phyloP scores from a whole-genome alignment of 129 eudicot species.

The Calendula officinalis region DNA sequence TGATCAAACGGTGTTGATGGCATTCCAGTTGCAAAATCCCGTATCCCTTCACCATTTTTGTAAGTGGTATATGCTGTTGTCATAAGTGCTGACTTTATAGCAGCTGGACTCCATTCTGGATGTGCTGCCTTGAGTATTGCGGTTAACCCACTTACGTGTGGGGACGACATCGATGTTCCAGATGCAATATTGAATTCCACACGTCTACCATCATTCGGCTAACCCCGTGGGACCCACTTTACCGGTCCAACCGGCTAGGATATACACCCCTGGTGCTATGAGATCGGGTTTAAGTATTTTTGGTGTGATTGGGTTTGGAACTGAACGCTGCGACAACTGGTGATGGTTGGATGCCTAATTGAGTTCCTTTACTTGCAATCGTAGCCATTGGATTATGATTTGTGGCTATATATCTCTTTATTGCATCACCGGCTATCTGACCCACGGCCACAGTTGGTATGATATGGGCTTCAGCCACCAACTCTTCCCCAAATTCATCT shows the following conservation, averaged over 20 bases:
- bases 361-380: constrained; percentile 50
- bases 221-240: constrained; percentile 70
- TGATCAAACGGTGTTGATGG: constrained; percentile 42
- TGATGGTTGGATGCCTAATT: constrained; percentile 65
- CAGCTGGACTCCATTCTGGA: constrained; percentile 90
- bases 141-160: constrained; percentile 80
- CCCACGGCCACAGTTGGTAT: constrained; percentile 64
- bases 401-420: constrained; percentile 51
- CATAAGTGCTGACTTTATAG: constrained; percentile 81
- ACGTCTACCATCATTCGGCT: constrained; percentile 45
- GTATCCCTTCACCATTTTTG: constrained; percentile 49
- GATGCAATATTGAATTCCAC: constrained; percentile 69
- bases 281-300: constrained; percentile 76
- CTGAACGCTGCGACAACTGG: constrained; percentile 89
- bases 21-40: constrained; percentile 66
- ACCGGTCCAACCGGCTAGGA: constrained; percentile 72
- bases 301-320: constrained; percentile 80
- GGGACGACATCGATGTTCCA: constrained; percentile 94
- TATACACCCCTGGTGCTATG: constrained; percentile 86
- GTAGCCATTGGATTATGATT: constrained; percentile 49
- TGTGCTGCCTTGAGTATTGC: constrained; percentile 63
- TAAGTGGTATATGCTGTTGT: constrained; percentile 68
- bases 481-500: constrained; percentile 57
- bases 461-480: constrained; percentile 75
- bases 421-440: constrained; percentile 46